Conservation (phyloP, 257 asterid species). For the Datura wrightii region DNA sequence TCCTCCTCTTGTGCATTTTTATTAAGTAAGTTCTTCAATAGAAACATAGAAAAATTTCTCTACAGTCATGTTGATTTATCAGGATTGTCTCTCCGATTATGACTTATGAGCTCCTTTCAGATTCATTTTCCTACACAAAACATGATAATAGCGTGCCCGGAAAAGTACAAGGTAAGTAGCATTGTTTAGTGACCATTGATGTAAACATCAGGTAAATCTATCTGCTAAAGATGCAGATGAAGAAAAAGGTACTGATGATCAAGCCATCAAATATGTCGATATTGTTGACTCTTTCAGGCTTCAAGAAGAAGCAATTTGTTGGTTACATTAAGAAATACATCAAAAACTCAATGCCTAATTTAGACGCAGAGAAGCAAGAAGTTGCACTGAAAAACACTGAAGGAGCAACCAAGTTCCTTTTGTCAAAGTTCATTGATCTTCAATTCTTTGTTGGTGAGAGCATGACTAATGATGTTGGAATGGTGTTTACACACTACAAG, state of each 20-base stretch:
- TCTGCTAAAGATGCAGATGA: too few relatives aligned
- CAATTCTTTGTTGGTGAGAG: slow-evolving; percentile 68
- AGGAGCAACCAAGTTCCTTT: slow-evolving; percentile 62
- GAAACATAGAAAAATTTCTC: background rate
- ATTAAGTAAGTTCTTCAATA: background rate
- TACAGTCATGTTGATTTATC: background rate
- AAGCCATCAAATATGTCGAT: slow-evolving; percentile 39
- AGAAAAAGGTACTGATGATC: slow-evolving; percentile 50
- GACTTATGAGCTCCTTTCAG: slow-evolving; percentile 67
- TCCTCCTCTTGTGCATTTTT: background rate
- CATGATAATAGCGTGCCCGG: slow-evolving; percentile 34
- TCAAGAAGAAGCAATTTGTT: too few relatives aligned
- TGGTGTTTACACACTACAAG: slow-evolving; percentile 65
- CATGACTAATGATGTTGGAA: slow-evolving; percentile 52
- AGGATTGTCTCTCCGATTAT: slow-evolving; percentile 22
- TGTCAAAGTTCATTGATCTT: slow-evolving; percentile 56
- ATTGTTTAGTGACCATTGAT: too few relatives aligned
- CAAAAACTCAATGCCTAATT: background rate
- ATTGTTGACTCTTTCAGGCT: too few relatives aligned
- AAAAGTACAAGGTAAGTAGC: too few relatives aligned
- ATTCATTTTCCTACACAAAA: slow-evolving; percentile 62
- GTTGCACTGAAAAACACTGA: slow-evolving; percentile 58
- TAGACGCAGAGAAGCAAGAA: slow-evolving; percentile 45
- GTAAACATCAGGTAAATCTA: too few relatives aligned
- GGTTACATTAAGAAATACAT: too few relatives aligned